Evolutionary conservation across 192 early-diverging fungal genomes (phyloP).

Genomic region (Helicostylum pulchrum): DNA sequence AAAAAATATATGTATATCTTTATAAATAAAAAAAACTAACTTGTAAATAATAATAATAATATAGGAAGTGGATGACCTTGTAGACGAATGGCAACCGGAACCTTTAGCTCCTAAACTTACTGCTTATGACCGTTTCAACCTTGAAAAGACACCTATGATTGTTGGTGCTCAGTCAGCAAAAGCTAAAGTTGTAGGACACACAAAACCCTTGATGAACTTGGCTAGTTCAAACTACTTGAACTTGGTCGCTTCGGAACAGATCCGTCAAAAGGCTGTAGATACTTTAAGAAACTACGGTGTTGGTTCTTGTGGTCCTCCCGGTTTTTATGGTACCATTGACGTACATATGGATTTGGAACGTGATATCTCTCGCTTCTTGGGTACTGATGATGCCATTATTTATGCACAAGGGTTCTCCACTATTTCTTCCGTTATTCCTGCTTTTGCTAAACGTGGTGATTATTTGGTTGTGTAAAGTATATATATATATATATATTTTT

Average conservation of each 20-base stretch:
- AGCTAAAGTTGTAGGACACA: slow-evolving; percentile 56
- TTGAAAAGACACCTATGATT: slow-evolving; percentile 78
- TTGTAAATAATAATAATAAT: background rate
- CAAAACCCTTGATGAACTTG: slow-evolving; percentile 75
- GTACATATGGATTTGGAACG: slow-evolving; percentile 93
- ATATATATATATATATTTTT: background rate
- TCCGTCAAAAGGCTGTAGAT: slow-evolving; percentile 80
- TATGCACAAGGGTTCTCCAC: slow-evolving; percentile 96
- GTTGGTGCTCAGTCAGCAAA: slow-evolving; percentile 65
- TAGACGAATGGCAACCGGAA: slow-evolving; percentile 95
- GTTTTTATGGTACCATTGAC: slow-evolving; percentile 93
- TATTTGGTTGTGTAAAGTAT: slow-evolving; percentile 80
- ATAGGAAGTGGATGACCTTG: slow-evolving; percentile 94
- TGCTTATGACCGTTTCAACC: slow-evolving; percentile 63
- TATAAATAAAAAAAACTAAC: background rate
- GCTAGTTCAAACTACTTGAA: slow-evolving; percentile 89
- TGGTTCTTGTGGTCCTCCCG: slow-evolving; percentile 93
- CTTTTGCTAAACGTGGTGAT: slow-evolving; percentile 96
- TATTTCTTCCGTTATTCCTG: slow-evolving; percentile 88
- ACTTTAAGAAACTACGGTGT: slow-evolving; percentile 93
- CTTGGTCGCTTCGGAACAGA: slow-evolving; percentile 66
- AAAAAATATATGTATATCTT: background rate
- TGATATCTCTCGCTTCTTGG: slow-evolving; percentile 81
- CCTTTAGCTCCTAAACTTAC: slow-evolving; percentile 79
- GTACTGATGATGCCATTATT: slow-evolving; percentile 82